Evolutionary conservation across 345 rosid species (phyloP), one percentile per base, ranked within the genome.

Genomic region (Camelina neglecta): DNA sequence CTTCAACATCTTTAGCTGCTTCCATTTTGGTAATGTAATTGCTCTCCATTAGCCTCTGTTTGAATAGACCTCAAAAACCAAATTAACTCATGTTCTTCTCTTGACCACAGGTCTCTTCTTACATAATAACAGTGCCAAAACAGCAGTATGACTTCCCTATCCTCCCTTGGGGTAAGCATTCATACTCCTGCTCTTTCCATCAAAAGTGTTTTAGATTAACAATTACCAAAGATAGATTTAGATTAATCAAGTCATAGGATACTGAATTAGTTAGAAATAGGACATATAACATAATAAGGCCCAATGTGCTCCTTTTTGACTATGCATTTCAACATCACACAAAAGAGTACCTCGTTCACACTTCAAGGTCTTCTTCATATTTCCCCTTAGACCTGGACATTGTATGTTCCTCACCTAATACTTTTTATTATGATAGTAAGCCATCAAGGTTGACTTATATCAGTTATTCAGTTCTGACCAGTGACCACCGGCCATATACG

Each of bases 111-210:
- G 86, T 91, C 63, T 83, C 89, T 78, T 87, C 93, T 35, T 93
- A 88, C 83, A 70, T 89, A 44, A 79, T 89, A 65, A 84, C 93
- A 0, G 89, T 86, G 42, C 92, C 96, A 50, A 86, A 77, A 75
- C 93, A 87, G 68, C 85, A 69, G 48, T 83, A 83, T 85, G 92
- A 91, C 65, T 93, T 93, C 74, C 97, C 97, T 56, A 55, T 89
- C 77, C 89, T 91, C 75, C 80, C 88, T 33, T 89, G 96, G 96
- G 91, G 98, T 91, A 86, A 83, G 85, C 47, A 76, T 82, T 59
- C 48, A 55, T 67, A 2, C 45, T 20, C 38, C 45, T 51, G 47
- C 67, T 54, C 31, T 21, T 49, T 67, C 47, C 44, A 41, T 53
- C 29, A 26, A 41, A 49, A 12, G 26, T 44, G 11, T 23, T 21